A percentile compares a stretch with the other conserved stretches of the same genome.
phyloP scores from a whole-genome alignment of 2,329 filamentous ascomycete species.

The Escovopsis weberi region DNA sequence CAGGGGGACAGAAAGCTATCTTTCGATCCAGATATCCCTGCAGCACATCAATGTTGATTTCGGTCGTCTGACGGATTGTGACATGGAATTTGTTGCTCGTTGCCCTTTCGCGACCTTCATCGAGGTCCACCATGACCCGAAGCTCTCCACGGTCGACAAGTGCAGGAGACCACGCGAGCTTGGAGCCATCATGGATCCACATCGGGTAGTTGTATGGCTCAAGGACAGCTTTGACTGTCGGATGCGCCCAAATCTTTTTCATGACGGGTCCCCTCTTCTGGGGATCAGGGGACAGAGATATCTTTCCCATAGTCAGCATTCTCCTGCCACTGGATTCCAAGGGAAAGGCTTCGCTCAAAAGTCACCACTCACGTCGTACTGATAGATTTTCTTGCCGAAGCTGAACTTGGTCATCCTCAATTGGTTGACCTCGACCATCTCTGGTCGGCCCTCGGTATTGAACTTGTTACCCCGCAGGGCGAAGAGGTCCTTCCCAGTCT shows the following conservation, averaged over 20 bases:
- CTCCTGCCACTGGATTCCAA: too few species aligned
- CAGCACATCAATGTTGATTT: conserved; percentile 53
- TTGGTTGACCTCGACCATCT: conserved; percentile 53
- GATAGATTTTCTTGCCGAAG: conserved; percentile 50
- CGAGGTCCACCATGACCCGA: conserved; percentile 54
- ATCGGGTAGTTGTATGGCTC: conserved; percentile 25
- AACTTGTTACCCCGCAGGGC: conserved; percentile 25
- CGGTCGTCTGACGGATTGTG: conserved; percentile 48
- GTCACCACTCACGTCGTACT: conserved; percentile 62
- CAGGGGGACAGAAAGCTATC: conserved; percentile 45
- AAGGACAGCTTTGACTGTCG: conserved; percentile 40
- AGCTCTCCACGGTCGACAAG: conserved; percentile 32
- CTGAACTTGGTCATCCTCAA: conserved; percentile 49
- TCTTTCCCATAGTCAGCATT: conserved; percentile 25
- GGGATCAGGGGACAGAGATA: conserved; percentile 47
- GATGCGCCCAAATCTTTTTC: conserved; percentile 62
- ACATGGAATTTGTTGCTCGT: conserved; percentile 41
- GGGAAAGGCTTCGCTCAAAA: neutral
- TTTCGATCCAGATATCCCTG: conserved; percentile 49
- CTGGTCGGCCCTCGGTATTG: conserved; percentile 41
- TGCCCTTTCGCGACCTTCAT: conserved; percentile 40
- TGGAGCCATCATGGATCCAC: conserved; percentile 72
- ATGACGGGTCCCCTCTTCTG: conserved; percentile 50
- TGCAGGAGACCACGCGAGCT: conserved; percentile 59
- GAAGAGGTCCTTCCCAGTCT: conserved; percentile 20